phyloP scores from a whole-genome alignment of 2,329 filamentous ascomycete genomes.

The Colletotrichum chrysophilum region DNA sequence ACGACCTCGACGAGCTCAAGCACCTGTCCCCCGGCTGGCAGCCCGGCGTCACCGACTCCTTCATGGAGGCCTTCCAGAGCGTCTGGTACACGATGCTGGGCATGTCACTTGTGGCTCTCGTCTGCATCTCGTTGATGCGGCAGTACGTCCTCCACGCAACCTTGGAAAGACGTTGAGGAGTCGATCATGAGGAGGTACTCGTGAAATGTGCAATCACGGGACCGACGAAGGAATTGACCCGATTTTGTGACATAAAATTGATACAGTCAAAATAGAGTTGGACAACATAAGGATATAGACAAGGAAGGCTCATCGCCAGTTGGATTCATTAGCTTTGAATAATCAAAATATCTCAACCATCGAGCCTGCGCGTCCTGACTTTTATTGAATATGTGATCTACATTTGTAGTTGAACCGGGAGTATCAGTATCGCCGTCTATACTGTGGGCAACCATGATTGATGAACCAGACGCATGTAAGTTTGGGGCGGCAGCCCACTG shows the following conservation, averaged over 20 bases:
- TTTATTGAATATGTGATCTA: neutral
- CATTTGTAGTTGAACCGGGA: neutral
- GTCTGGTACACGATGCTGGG: conserved; percentile 77
- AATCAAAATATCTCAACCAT: neutral
- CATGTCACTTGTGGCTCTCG: conserved; percentile 63
- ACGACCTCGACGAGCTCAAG: conserved; percentile 74
- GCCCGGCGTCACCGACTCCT: conserved; percentile 71
- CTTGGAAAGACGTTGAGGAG: conserved; percentile 39
- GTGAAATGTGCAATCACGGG: neutral
- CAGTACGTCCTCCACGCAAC: conserved; percentile 81
- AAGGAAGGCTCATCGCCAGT: neutral
- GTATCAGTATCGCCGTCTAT: too few species aligned
- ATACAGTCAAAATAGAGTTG: neutral
- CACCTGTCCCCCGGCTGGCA: conserved; percentile 74
- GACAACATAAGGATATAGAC: neutral
- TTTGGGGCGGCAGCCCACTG: neutral
- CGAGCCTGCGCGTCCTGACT: neutral
- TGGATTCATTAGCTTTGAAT: neutral
- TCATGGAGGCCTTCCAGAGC: conserved; percentile 76
- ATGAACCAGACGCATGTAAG: neutral
- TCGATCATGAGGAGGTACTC: neutral
- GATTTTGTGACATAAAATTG: neutral
- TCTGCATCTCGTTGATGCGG: conserved; percentile 72
- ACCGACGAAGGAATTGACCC: neutral
- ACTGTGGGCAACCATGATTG: neutral